A percentile compares a stretch with the other conserved stretches of the same genome.
phyloP scores from a whole-genome alignment of 495 filamentous ascomycete genomes.

The Pseudotulostoma volvatum region DNA sequence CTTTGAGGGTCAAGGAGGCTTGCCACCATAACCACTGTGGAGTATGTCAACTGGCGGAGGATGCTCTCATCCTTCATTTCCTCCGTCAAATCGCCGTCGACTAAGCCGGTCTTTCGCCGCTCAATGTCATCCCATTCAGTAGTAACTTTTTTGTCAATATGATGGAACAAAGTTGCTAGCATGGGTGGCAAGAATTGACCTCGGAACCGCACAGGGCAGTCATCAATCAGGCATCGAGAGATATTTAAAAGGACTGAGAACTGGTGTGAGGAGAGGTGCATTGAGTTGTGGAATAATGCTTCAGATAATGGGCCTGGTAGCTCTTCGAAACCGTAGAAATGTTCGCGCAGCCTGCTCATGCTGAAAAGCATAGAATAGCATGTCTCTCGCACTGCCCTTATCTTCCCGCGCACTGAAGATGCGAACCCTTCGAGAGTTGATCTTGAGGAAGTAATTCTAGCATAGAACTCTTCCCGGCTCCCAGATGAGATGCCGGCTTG shows the following conservation, averaged over 20 bases:
- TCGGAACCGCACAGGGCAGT: slow-evolving; percentile 66
- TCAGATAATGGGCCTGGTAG: slow-evolving; percentile 71
- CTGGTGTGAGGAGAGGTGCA: slow-evolving; percentile 79
- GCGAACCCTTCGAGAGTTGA: slow-evolving; percentile 83
- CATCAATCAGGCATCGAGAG: slow-evolving; percentile 71
- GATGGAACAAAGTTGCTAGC: slow-evolving; percentile 61
- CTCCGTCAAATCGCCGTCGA: slow-evolving; percentile 58
- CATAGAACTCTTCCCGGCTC: slow-evolving; percentile 91
- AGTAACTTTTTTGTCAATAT: slow-evolving; percentile 73
- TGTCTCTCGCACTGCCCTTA: slow-evolving; percentile 77
- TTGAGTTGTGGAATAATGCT: slow-evolving; percentile 69
- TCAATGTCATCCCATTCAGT: slow-evolving; percentile 63
- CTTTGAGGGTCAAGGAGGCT: slow-evolving; percentile 65
- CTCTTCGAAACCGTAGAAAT: slow-evolving; percentile 78
- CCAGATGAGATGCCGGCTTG: slow-evolving; percentile 93
- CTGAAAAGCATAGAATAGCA: slow-evolving; percentile 88
- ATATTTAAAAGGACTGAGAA: slow-evolving; percentile 78
- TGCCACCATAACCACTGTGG: slow-evolving; percentile 78
- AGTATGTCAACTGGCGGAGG: slow-evolving; percentile 79
- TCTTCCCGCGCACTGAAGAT: slow-evolving; percentile 74
- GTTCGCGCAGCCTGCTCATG: slow-evolving; percentile 71
- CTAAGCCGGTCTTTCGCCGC: slow-evolving; percentile 44
- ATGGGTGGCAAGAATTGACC: slow-evolving; percentile 76
- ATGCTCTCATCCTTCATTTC: slow-evolving; percentile 99
- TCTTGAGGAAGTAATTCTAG: slow-evolving; percentile 73